Evolutionary conservation across 495 filamentous ascomycete species (phyloP), one percentile per base, ranked within the genome.

Genomic region (Acidomyces sp.): DNA sequence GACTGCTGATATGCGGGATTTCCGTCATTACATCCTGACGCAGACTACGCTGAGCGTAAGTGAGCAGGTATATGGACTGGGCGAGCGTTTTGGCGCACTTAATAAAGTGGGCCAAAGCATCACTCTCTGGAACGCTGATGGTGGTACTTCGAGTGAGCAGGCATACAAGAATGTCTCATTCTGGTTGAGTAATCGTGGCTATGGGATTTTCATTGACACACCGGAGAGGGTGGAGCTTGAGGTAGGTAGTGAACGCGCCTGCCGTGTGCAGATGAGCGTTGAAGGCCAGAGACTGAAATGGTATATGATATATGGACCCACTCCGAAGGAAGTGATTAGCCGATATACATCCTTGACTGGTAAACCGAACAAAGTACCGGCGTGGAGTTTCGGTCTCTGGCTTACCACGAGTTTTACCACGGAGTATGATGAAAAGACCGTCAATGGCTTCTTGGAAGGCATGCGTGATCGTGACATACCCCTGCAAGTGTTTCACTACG

Each of bases 131-230:
- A 82, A 82, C 41, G 72, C 74, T 23, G 78, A 85, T 47, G 78
- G 79, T 2, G 78, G 78, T 6, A 82, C 80, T 13, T 76, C 70
- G 0, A 74, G 68, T 13, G 78, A 82, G 36, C 67, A 80, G 43
- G 76, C 77, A 0, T 85, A 85, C 54, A 82, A 82, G 59, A 83
- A 82, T 49, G 65, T 82, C 5, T 71, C 75, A 1, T 82, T 82
- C 56, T 82, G 76, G 55, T 59, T 83, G 24, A 78, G 72, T 41
- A 78, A 72, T 0, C 62, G 65, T 11, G 77, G 77, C 1, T 85
- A 83, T 53, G 78, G 78, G 18, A 65, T 82, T n/a, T 82, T 82
- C 55, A 69, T 82, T 55, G 43, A 46, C 27, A 17, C 35, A 6
- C 35, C 43, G 4, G 26, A 39, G 37, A 9, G 15, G 26, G 37